phyloP scores from a whole-genome alignment of 352 stramenopile genomes.

The Pythium phragmitis region DNA sequence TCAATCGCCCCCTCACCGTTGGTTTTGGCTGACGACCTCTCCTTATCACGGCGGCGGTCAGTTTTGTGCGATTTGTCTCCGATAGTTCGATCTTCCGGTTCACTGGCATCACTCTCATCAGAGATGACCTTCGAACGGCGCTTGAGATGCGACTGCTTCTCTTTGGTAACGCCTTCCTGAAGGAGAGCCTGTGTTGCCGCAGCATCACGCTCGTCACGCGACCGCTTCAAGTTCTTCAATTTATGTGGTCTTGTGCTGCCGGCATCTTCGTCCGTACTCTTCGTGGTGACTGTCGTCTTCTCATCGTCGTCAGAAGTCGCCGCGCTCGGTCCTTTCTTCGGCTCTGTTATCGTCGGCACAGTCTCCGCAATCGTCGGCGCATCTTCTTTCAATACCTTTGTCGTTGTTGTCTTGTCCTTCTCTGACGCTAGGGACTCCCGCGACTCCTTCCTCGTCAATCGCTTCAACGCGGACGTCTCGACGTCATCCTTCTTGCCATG shows the following conservation, averaged over 20 bases:
- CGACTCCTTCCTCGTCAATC: slow-evolving; percentile 7
- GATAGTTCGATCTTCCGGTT: background rate
- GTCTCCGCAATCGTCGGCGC: background rate
- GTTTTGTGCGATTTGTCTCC: background rate
- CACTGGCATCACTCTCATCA: slow-evolving; percentile 3
- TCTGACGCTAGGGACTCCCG: background rate
- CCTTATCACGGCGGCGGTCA: background rate
- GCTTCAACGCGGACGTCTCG: slow-evolving; percentile 7
- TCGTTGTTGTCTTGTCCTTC: too few relatives aligned
- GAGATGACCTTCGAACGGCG: slow-evolving; percentile 6
- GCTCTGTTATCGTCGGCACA: too few relatives aligned
- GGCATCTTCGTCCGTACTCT: background rate
- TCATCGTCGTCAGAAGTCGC: background rate
- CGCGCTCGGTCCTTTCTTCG: too few relatives aligned
- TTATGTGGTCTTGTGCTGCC: background rate
- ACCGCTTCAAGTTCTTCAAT: background rate
- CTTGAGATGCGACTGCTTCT: background rate
- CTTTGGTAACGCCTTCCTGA: background rate
- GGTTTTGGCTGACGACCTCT: background rate
- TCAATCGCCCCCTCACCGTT: background rate
- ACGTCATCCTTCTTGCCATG: background rate
- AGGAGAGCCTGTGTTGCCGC: background rate
- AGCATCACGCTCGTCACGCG: background rate
- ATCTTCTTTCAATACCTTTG: background rate
- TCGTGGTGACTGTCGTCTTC: background rate